phyloP scores from a whole-genome alignment of 208 protist species.

The Wallacemonas sp. region DNA sequence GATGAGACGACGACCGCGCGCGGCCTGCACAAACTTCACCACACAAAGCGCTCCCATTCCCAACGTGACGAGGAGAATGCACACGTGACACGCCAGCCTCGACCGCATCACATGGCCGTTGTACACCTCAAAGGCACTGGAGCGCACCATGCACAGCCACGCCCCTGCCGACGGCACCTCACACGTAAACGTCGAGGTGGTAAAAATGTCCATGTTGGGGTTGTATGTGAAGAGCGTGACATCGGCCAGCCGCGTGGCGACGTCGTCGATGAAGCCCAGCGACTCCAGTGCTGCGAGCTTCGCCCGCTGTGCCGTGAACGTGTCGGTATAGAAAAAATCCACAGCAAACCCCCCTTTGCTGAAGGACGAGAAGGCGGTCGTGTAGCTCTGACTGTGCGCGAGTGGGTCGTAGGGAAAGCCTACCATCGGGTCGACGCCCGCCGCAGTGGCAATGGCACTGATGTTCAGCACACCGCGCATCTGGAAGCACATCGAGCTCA shows the following conservation, averaged over 20 bases:
- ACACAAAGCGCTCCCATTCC: not conserved
- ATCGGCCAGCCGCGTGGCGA: slow-evolving; percentile 22
- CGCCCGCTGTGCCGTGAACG: not conserved
- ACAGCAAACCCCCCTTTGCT: slow-evolving; percentile 11
- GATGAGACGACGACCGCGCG: not conserved
- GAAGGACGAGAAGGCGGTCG: not conserved
- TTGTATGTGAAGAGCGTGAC: slow-evolving; percentile 32
- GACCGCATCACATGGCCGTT: slow-evolving; percentile 6
- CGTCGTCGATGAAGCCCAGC: slow-evolving; percentile 26
- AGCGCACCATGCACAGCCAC: slow-evolving; percentile 5
- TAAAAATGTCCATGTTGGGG: slow-evolving; percentile 24
- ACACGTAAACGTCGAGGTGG: not conserved
- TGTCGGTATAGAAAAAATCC: slow-evolving; percentile 23
- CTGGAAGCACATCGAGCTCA: not conserved
- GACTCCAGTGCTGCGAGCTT: slow-evolving; percentile 7
- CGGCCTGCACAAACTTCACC: not conserved
- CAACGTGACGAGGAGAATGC: slow-evolving; percentile 10
- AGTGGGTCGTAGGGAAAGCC: not conserved
- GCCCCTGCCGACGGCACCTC: slow-evolving; percentile 18
- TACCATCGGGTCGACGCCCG: not conserved
- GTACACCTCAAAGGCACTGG: slow-evolving; percentile 16
- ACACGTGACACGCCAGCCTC: slow-evolving; percentile 9
- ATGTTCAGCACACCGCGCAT: not conserved
- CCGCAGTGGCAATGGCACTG: not conserved
- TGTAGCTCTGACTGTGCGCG: not conserved